Percentiles rank a stretch among this genome's conserved stretches.
Conservation (phyloP, 2,329 filamentous ascomycete genomes). For the Trematosphaeria pertusa region DNA sequence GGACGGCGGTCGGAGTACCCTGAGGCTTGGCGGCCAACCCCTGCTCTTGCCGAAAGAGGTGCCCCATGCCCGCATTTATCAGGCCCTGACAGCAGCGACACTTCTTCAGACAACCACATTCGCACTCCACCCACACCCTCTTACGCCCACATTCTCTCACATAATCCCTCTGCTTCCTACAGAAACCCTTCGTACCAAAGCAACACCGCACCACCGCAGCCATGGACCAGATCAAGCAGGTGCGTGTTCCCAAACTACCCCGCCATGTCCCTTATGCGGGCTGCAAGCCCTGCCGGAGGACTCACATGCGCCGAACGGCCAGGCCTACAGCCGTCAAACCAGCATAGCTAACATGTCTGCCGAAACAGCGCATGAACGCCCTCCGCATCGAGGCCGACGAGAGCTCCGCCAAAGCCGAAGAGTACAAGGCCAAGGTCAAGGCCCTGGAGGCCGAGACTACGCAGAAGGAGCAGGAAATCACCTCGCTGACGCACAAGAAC, state of each 20-base stretch:
- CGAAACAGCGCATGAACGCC: conserved; percentile 83
- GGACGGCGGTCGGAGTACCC: conserved; percentile 22
- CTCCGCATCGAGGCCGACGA: conserved; percentile 95
- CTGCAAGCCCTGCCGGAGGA: conserved; percentile 14
- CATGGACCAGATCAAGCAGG: conserved; percentile 93
- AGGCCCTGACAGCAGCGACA: conserved; percentile 27
- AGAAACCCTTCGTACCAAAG: conserved; percentile 6
- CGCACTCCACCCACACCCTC: conserved; percentile 8
- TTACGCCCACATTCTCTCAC: conserved; percentile 12
- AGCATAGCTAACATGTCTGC: conserved; percentile 28
- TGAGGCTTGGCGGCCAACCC: conserved; percentile 8
- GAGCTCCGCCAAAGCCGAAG: conserved; percentile 79
- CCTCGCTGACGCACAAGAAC: conserved; percentile 95
- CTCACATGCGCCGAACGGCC: conserved; percentile 5
- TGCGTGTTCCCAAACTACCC: conserved; percentile 60
- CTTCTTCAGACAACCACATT: conserved; percentile 33
- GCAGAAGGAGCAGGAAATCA: conserved; percentile 97
- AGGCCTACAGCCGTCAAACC: conserved; percentile 6
- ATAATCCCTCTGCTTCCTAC: conserved; percentile 9
- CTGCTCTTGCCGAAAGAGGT: conserved; percentile 11
- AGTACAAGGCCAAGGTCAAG: conserved; percentile 88
- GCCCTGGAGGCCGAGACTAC: conserved; percentile 92
- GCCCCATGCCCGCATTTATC: conserved; percentile 32
- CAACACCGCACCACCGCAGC: conserved; percentile 22
- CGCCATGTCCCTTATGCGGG: conserved; percentile 35